These are phyloP conservation scores for Chlorella sp. DNA, from an alignment of 139 green algal species.

Conservation along the genomic window DNA sequence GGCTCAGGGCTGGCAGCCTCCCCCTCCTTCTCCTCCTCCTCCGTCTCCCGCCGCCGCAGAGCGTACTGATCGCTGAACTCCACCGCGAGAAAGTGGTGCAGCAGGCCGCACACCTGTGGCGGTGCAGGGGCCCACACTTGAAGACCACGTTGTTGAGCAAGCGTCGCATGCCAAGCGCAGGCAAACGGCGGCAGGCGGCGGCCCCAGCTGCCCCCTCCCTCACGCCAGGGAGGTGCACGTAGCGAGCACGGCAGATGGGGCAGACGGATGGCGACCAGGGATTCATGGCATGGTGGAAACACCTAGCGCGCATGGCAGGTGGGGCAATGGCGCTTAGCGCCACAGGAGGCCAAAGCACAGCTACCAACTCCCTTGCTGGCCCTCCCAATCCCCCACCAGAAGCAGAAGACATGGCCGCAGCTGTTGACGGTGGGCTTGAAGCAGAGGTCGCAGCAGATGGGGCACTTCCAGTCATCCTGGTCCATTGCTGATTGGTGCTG, in stretches of 20 bases:
- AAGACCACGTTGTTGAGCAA: not conserved
- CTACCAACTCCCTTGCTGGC: not conserved
- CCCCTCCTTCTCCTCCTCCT: constrained; percentile 35
- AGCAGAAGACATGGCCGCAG: constrained; percentile 82
- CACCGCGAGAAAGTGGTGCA: constrained; percentile 40
- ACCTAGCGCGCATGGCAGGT: not conserved
- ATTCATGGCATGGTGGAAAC: constrained; percentile 31
- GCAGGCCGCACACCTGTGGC: constrained; percentile 33
- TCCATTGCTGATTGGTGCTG: too few species aligned
- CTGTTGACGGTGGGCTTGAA: constrained; percentile 76
- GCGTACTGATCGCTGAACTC: constrained; percentile 39
- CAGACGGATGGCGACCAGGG: constrained; percentile 36
- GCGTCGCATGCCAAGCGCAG: not conserved
- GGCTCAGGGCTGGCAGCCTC: constrained; percentile 26
- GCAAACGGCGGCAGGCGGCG: not conserved
- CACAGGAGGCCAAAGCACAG: not conserved
- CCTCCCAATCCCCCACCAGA: constrained; percentile 15
- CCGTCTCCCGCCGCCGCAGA: constrained; percentile 22
- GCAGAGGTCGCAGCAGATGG: constrained; percentile 79
- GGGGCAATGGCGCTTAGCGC: not conserved
- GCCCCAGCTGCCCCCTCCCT: not conserved
- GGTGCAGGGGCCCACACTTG: not conserved
- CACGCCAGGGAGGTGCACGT: constrained; percentile 45
- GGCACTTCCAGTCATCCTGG: constrained; percentile 60
- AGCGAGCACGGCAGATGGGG: constrained; percentile 44